Percentiles rank a stretch among this genome's conserved stretches.
Conservation (phyloP, 2,329 filamentous ascomycete species). For the Cladosporium cucumerinum region DNA sequence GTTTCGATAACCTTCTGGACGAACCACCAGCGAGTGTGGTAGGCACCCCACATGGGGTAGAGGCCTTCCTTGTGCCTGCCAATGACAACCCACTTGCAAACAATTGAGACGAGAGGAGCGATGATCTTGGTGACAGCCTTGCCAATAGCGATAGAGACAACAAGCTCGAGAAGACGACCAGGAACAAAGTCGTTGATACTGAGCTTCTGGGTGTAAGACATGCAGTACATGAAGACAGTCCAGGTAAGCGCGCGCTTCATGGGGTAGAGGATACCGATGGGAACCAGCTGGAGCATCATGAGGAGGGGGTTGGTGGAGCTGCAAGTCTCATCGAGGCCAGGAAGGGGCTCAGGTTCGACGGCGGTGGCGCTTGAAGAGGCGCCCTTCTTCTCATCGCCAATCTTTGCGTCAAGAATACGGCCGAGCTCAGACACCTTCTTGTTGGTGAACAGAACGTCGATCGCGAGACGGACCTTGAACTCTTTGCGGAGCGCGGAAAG, state of each 20-base stretch:
- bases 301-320: constrained; percentile 52
- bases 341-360: constrained; percentile 22
- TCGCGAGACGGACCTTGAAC: constrained; percentile 49
- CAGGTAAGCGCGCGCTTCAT: constrained; percentile 51
- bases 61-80: constrained; percentile 53
- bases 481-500: constrained; percentile 51
- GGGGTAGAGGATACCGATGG: constrained; percentile 50
- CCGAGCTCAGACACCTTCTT: constrained; percentile 44
- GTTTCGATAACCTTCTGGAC: constrained; percentile 53
- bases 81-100: constrained; percentile 54
- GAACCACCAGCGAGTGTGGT: constrained; percentile 59
- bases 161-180: constrained; percentile 50
- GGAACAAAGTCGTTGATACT: constrained; percentile 40
- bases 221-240: constrained; percentile 51
- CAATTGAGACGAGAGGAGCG: constrained; percentile 48
- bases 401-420: constrained; percentile 15
- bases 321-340: constrained; percentile 41
- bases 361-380: background rate
- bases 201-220: constrained; percentile 42
- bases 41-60: constrained; percentile 59
- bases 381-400: constrained; percentile 12
- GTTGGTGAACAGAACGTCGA: constrained; percentile 51
- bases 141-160: constrained; percentile 45
- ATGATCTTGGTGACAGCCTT: constrained; percentile 40
- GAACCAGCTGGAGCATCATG: constrained; percentile 51